Percentiles rank a stretch among this genome's conserved stretches.
Conservation (phyloP, 2,329 filamentous ascomycete genomes). For the Lasiodiplodia hormozganensis region DNA sequence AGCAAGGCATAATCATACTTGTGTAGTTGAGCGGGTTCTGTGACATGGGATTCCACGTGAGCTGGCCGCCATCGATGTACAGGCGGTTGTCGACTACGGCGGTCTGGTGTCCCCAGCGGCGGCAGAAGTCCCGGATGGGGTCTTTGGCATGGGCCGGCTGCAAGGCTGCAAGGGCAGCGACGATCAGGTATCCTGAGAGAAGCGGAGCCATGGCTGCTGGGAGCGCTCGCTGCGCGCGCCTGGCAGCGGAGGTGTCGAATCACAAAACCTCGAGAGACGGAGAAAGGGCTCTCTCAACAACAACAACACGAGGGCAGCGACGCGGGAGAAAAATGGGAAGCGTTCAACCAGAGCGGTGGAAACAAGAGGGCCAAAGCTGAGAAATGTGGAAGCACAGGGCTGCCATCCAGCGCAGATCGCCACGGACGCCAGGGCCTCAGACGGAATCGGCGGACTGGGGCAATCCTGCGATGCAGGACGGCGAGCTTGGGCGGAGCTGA, state of each 20-base stretch:
- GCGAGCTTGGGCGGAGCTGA: slow-evolving; percentile 2
- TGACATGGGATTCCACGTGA: slow-evolving; percentile 62
- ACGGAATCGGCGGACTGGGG: slow-evolving; percentile 26
- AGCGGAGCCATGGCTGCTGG: slow-evolving; percentile 42
- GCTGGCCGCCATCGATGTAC: slow-evolving; percentile 68
- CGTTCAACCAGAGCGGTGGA: slow-evolving; percentile 23
- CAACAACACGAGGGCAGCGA: slow-evolving; percentile 12
- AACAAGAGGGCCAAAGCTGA: slow-evolving; percentile 24
- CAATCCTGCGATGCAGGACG: slow-evolving; percentile 17
- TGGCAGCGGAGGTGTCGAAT: slow-evolving; percentile 34
- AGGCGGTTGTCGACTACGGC: slow-evolving; percentile 65
- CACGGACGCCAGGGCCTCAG: slow-evolving; percentile 18
- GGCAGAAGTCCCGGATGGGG: slow-evolving; percentile 60
- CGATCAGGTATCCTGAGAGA: slow-evolving; percentile 38
- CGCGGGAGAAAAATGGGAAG: slow-evolving; percentile 15
- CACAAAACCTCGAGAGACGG: slow-evolving; percentile 25
- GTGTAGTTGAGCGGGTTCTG: slow-evolving; percentile 61
- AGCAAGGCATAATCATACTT: slow-evolving; percentile 52
- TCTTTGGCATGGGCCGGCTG: slow-evolving; percentile 48
- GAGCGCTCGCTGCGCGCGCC: slow-evolving; percentile 34
- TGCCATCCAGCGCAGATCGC: slow-evolving; percentile 21
- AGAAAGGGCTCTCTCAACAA: neutral
- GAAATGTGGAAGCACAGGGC: slow-evolving; percentile 27
- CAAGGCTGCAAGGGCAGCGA: slow-evolving; percentile 37
- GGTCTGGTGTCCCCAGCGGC: slow-evolving; percentile 63